phyloP scores from a whole-genome alignment of 2,329 filamentous ascomycete species.

The Aspergillus sp. region DNA sequence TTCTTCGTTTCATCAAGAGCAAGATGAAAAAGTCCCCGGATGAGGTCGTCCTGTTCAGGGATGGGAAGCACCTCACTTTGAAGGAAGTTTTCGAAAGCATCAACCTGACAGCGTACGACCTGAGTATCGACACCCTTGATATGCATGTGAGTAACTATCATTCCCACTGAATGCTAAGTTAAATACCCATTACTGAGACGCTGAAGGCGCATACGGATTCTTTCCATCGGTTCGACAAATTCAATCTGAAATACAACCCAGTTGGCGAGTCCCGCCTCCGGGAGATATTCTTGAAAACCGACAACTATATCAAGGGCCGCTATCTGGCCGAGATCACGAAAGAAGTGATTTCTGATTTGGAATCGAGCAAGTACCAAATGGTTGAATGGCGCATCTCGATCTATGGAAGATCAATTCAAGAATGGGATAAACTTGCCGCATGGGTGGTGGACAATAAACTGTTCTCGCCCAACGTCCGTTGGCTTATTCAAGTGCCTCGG shows the following conservation, averaged over 20 bases:
- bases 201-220: constrained; percentile 85
- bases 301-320: constrained; percentile 93
- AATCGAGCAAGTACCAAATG: constrained; percentile 99
- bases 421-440: constrained; percentile 96
- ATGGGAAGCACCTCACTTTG: constrained; percentile 87
- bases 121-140: constrained; percentile 96
- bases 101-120: constrained; percentile 92
- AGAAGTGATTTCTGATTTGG: constrained; percentile 93
- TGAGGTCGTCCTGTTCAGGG: constrained; percentile 87
- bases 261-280: constrained; percentile 91
- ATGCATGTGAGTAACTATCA: constrained; percentile 75
- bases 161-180: background rate
- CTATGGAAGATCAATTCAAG: constrained; percentile 85
- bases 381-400: constrained; percentile 99
- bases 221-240: constrained; percentile 98
- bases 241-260: constrained; percentile 98
- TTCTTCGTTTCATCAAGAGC: constrained; percentile 97
- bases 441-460: constrained; percentile 99
- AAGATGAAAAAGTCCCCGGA: constrained; percentile 99
- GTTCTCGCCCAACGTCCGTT: constrained; percentile 95
- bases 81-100: constrained; percentile 96
- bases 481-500: constrained; percentile 92
- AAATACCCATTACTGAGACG: constrained; percentile 9
- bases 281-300: constrained; percentile 98
- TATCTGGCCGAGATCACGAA: constrained; percentile 98